Percentiles rank a stretch among this genome's conserved stretches.
Evolutionary conservation across 2,329 filamentous ascomycete genomes (phyloP).

Genomic region (Monosporascus sp.): DNA sequence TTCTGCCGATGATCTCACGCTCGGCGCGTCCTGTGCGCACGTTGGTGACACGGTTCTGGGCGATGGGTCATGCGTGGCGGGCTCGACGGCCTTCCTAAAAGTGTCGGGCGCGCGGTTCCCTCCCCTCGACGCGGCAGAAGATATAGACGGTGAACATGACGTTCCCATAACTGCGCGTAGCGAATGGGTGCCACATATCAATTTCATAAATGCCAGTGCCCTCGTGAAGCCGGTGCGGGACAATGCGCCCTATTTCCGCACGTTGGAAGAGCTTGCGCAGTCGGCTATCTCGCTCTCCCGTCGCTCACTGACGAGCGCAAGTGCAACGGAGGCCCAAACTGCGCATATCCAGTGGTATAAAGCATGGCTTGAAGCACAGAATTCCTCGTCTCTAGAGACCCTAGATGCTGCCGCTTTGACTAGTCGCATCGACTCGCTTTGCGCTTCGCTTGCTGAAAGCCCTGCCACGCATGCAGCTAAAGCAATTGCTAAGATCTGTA

Average conservation of each 20-base stretch:
- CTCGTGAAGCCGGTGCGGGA: neutral
- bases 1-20: neutral
- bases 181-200: conserved; percentile 1
- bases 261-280: neutral
- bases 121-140: too few relatives aligned
- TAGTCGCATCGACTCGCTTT: neutral
- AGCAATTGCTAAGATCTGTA: neutral
- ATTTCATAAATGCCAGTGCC: neutral
- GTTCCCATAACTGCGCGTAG: neutral
- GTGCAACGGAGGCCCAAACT: neutral
- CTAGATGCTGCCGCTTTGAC: neutral
- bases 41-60: too few relatives aligned
- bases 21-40: too few relatives aligned
- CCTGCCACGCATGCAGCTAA: neutral
- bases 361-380: neutral
- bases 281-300: neutral
- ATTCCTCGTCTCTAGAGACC: neutral
- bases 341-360: neutral
- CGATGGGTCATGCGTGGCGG: too few relatives aligned
- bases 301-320: neutral
- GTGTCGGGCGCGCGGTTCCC: too few relatives aligned
- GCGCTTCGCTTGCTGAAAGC: neutral
- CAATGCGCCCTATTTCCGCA: neutral
- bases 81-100: too few relatives aligned
- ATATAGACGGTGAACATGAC: neutral